phyloP scores from a whole-genome alignment of 129 eudicot genomes.

The Deinandra increscens region DNA sequence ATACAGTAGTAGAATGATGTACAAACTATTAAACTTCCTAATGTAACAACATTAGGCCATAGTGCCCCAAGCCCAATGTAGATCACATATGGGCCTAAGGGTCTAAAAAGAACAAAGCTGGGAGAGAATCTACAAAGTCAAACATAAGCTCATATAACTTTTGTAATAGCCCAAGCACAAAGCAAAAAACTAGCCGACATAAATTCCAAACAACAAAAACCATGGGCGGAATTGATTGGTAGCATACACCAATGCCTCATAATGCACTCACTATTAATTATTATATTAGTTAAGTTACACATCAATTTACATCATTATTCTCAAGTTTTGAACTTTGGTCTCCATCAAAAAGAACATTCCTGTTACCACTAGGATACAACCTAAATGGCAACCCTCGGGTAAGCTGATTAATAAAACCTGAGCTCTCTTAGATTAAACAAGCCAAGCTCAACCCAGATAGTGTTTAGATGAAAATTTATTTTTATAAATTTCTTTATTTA shows the following conservation, averaged over 20 bases:
- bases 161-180: slow-evolving; percentile 11
- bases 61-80: slow-evolving; percentile 18
- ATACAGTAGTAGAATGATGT: too few relatives aligned
- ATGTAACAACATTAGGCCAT: too few relatives aligned
- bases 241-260: background rate
- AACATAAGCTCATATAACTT: slow-evolving; percentile 20
- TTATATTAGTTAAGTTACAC: too few relatives aligned
- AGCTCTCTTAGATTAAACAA: too few relatives aligned
- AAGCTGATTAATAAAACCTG: too few relatives aligned
- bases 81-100: background rate
- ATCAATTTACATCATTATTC: too few relatives aligned
- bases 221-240: background rate
- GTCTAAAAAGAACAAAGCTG: background rate
- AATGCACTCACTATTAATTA: background rate
- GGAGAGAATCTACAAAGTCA: slow-evolving; percentile 11
- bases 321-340: too few relatives aligned
- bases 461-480: background rate
- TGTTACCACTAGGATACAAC: too few relatives aligned
- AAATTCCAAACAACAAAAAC: background rate
- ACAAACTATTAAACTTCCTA: too few relatives aligned
- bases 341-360: too few relatives aligned
- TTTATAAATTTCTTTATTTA: background rate
- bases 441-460: too few relatives aligned
- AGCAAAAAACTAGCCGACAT: slow-evolving; percentile 14
- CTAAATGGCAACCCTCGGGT: too few relatives aligned